Conservation (phyloP, 495 filamentous ascomycete genomes). For the Penicillium salamii region DNA sequence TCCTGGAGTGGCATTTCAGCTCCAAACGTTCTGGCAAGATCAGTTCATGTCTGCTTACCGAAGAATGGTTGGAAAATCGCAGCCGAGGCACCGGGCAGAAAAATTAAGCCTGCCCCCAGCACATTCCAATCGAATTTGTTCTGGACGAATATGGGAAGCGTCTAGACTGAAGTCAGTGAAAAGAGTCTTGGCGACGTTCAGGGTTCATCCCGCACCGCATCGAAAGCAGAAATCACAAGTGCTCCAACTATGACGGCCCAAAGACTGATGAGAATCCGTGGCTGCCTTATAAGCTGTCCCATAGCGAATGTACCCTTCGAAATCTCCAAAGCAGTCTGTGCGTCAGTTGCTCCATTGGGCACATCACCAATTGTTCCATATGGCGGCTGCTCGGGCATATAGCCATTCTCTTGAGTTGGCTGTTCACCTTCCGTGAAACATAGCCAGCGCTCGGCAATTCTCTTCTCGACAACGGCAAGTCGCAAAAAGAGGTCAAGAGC, state of each 20-base stretch:
- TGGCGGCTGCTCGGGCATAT: constrained; percentile 1
- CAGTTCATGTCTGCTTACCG: constrained; percentile 25
- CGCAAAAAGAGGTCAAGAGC: constrained; percentile 60
- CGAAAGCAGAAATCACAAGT: constrained; percentile 16
- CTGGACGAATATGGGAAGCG: constrained; percentile 59
- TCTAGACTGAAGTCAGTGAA: constrained; percentile 7
- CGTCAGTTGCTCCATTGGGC: not conserved
- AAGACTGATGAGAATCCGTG: constrained; percentile 14
- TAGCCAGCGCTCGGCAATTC: constrained; percentile 58
- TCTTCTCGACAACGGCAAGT: constrained; percentile 67
- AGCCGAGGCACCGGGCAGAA: constrained; percentile 61
- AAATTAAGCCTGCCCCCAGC: constrained; percentile 64
- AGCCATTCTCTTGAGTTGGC: constrained; percentile 5
- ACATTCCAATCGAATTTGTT: constrained; percentile 61
- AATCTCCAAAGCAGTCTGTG: not conserved
- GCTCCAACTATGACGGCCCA: constrained; percentile 16
- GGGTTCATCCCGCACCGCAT: constrained; percentile 11
- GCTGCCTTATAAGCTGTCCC: constrained; percentile 10
- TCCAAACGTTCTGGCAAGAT: constrained; percentile 32
- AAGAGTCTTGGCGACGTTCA: not conserved
- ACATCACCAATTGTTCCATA: constrained; percentile 4
- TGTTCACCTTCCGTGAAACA: constrained; percentile 3
- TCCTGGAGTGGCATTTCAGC: constrained; percentile 22
- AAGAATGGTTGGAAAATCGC: constrained; percentile 45
- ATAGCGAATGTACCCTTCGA: not conserved